Conservation (phyloP, 2,329 filamentous ascomycete species). For the Trichoderma citrinoviride region DNA sequence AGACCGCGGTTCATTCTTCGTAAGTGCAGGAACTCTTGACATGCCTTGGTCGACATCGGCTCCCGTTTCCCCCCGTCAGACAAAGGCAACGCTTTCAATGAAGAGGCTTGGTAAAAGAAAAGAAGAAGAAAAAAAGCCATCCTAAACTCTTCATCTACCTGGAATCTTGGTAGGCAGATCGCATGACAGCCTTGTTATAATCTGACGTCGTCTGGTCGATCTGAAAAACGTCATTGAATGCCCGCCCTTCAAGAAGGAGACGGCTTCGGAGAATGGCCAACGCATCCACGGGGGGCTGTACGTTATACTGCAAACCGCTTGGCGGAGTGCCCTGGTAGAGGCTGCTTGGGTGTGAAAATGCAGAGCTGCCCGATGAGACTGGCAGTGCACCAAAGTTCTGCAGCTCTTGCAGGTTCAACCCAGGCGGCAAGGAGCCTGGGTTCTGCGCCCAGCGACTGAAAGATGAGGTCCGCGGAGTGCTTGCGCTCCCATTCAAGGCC, state of each 20-base stretch:
- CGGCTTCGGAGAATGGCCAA: conserved; percentile 23
- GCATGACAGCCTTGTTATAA: conserved; percentile 38
- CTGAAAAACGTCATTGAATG: conserved; percentile 30
- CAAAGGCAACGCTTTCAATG: neutral
- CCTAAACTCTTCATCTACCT: conserved; percentile 22
- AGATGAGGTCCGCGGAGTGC: conserved; percentile 32
- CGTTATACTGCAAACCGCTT: conserved; percentile 27
- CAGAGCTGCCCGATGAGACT: conserved; percentile 33
- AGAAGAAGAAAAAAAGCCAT: no score
- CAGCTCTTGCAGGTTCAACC: conserved; percentile 26
- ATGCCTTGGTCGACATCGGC: neutral
- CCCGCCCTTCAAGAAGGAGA: conserved; percentile 13
- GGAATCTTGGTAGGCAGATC: conserved; percentile 35
- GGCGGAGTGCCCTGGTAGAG: conserved; percentile 49
- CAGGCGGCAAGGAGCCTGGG: conserved; percentile 18
- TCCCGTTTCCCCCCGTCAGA: neutral
- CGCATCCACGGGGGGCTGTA: conserved; percentile 23
- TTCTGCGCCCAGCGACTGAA: conserved; percentile 35
- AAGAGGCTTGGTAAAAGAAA: no score
- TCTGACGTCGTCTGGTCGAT: conserved; percentile 36
- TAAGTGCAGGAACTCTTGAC: neutral
- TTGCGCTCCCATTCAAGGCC: conserved; percentile 31
- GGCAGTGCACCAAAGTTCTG: conserved; percentile 21
- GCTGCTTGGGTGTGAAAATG: conserved; percentile 51
- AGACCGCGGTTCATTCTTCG: neutral